Percentiles rank a stretch among this genome's conserved stretches.
Conservation (phyloP, 768 basidiomycete species). For the Leccinum boreale region DNA sequence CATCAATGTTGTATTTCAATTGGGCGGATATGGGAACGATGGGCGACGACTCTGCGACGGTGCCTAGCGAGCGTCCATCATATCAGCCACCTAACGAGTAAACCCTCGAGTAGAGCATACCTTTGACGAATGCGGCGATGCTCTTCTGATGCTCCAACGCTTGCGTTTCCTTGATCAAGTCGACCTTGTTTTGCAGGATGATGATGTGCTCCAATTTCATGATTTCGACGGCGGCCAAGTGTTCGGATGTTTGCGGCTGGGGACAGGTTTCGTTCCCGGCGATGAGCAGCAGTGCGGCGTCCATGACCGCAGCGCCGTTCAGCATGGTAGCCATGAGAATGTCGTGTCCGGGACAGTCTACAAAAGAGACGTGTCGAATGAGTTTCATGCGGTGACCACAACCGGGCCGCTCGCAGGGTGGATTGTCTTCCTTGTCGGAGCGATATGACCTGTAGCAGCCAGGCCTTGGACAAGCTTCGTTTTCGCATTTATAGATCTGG, state of each 20-base stretch:
- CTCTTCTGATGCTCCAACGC: slow-evolving; percentile 96
- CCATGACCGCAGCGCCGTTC: slow-evolving; percentile 99
- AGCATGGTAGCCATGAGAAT: slow-evolving; percentile 99
- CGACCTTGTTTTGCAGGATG: slow-evolving; percentile 98
- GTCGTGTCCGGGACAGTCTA: slow-evolving; percentile 96
- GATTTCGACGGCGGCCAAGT: slow-evolving; percentile 97
- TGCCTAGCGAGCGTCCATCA: slow-evolving; percentile 51
- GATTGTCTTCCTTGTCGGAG: slow-evolving; percentile 91
- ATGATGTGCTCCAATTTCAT: slow-evolving; percentile 99
- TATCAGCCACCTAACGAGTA: background rate
- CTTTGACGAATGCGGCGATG: slow-evolving; percentile 93
- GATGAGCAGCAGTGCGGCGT: slow-evolving; percentile 91
- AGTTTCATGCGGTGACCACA: slow-evolving; percentile 76
- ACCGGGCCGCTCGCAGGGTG: slow-evolving; percentile 89
- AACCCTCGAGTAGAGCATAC: slow-evolving; percentile 36
- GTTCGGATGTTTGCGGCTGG: slow-evolving; percentile 98
- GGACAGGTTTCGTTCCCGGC: slow-evolving; percentile 99
- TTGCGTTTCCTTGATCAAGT: slow-evolving; percentile 92
- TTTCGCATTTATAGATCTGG: slow-evolving; percentile 98
- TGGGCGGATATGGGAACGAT: slow-evolving; percentile 99
- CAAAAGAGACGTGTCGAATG: slow-evolving; percentile 95
- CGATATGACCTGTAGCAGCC: slow-evolving; percentile 66
- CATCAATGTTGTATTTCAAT: slow-evolving; percentile 98
- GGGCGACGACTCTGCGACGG: slow-evolving; percentile 94
- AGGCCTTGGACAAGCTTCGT: slow-evolving; percentile 82